Evolutionary conservation across 1,139 yeast genomes (phyloP), one percentile per base, ranked within the genome.

Genomic region (Wickerhamomyces sp.): DNA sequence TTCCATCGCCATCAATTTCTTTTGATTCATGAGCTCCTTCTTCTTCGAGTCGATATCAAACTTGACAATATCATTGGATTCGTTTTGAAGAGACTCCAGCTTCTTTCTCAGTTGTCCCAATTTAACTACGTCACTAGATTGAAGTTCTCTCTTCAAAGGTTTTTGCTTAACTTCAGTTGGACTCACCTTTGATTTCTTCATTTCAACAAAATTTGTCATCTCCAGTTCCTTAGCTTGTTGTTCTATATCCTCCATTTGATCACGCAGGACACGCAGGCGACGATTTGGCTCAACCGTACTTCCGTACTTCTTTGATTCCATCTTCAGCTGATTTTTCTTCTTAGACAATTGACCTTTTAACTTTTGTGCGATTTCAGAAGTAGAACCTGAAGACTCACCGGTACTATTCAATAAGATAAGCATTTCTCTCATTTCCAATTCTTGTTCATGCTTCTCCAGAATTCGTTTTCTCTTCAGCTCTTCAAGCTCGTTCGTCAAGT

Each of bases 161-260:
- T 37, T 30, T 15, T 10, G 18, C 11, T 27, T 36, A 2, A 26
- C 14, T 11, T 36, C 38, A 10, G 11, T 30, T 3, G 38, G 30
- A 15, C 13, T 8, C 27, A 31, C 34, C 10, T 14, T 31, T 13
- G 39, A 36, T 43, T 48, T 55, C 40, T 50, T 55, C 33, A 40
- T 39, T n/a, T 76, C 81, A 36, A 68, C 83, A 58, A 89, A 89
- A 54, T 89, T 91, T 26, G 89, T 84, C 79, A 81, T 83, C 63
- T 91, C 98, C 52, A 91, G 73, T 60, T 85, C 89, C 51, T 96
- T 72, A 0, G 97, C 97, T 71, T 84, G 84, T 45, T 78, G 76
- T 58, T 89, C 96, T 44, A 93, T 73, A 51, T 79, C 84, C 45
- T 88, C 96, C 95, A 90, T 87, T 61, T 84, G 81, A 55, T 84